Conservation (phyloP, 1,284 basidiomycete genomes). For the Serendipita sp. region DNA sequence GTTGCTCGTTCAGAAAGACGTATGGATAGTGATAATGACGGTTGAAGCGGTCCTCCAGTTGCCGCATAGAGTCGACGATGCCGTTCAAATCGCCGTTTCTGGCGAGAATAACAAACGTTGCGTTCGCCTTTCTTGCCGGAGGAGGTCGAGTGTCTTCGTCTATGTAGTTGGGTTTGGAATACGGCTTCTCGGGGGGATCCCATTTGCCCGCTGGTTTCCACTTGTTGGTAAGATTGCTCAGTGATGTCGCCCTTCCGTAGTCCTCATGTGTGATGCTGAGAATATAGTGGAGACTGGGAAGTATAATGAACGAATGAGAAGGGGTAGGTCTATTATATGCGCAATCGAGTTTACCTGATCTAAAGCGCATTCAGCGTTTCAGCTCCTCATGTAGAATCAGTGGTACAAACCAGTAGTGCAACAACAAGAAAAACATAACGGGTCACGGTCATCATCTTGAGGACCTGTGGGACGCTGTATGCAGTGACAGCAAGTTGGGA, state of each 20-base stretch:
- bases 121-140: conserved; percentile 50
- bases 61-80: conserved; percentile 59
- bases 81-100: conserved; percentile 68
- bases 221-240: conserved; percentile 14
- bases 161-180: background rate
- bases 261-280: conserved; percentile 25
- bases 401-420: conserved; percentile 42
- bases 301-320: background rate
- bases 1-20: conserved; percentile 73
- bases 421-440: conserved; percentile 57
- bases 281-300: conserved; percentile 25
- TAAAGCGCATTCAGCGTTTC: background rate
- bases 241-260: conserved; percentile 24
- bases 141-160: conserved; percentile 1
- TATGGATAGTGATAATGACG: conserved; percentile 75
- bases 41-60: conserved; percentile 75
- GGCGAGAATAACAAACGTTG: conserved; percentile 74
- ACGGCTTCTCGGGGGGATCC: background rate
- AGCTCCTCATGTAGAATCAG: background rate
- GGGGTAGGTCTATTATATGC: background rate
- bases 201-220: background rate
- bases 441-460: conserved; percentile 62
- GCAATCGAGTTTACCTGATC: background rate
- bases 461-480: background rate
- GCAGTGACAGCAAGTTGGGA: background rate